Evolutionary conservation across 306 rosid species (phyloP).

Genomic region (Dryas alaskensis): DNA sequence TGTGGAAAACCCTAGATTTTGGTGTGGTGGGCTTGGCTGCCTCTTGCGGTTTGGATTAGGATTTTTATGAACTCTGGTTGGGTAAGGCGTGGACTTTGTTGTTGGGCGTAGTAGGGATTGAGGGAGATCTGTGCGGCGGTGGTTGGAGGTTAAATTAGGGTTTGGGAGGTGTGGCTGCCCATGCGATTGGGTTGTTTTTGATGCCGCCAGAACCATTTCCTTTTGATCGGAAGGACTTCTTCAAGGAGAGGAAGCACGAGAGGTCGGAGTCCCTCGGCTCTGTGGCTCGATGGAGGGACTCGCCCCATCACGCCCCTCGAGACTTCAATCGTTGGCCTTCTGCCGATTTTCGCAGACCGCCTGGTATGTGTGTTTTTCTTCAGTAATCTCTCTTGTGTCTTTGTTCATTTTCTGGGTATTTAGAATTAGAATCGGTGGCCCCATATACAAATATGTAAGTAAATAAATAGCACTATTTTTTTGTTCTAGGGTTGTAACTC

Average conservation of each 20-base stretch:
- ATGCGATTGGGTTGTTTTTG: constrained; percentile 77
- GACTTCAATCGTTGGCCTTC: constrained; percentile 83
- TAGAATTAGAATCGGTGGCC: not conserved
- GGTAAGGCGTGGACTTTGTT: constrained; percentile 2
- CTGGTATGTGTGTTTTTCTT: constrained; percentile 44
- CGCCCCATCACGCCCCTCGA: constrained; percentile 68
- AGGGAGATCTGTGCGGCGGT: not conserved
- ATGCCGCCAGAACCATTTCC: constrained; percentile 99
- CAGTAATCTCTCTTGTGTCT: not conserved
- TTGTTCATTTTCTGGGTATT: not conserved
- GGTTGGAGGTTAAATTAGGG: constrained; percentile 1
- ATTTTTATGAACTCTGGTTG: too few species aligned
- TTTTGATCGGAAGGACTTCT: constrained; percentile 96
- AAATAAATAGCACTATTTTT: not conserved
- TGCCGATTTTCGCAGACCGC: constrained; percentile 72
- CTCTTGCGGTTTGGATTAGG: too few species aligned
- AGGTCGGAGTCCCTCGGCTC: constrained; percentile 80
- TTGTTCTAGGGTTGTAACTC: not conserved
- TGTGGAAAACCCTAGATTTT: constrained; percentile 23
- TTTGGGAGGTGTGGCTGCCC: constrained; percentile 47
- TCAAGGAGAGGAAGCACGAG: constrained; percentile 99
- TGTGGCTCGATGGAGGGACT: constrained; percentile 87
- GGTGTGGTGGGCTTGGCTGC: constrained; percentile 2
- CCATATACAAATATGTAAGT: not conserved
- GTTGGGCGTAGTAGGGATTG: not conserved